phyloP scores from a whole-genome alignment of 495 filamentous ascomycete genomes.

The Tuber microsphaerosporum region DNA sequence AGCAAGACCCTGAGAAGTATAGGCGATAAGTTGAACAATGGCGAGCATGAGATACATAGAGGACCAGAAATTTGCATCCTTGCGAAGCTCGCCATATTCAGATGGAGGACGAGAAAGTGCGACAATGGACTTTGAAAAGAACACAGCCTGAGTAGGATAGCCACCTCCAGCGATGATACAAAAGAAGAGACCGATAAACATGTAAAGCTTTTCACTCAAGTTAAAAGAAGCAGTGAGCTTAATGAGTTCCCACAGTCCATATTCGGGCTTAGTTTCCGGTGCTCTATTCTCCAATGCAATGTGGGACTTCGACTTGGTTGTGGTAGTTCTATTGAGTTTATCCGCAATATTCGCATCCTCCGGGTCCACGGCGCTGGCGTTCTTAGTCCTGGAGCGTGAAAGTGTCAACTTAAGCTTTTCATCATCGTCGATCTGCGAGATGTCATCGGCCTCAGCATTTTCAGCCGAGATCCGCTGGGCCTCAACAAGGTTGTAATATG shows the following conservation, averaged over 20 bases:
- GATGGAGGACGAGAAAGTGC: constrained; percentile 52
- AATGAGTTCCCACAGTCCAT: constrained; percentile 75
- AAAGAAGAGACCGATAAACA: constrained; percentile 70
- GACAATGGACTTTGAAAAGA: constrained; percentile 82
- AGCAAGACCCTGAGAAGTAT: constrained; percentile 59
- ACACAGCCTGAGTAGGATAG: constrained; percentile 79
- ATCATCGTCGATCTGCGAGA: constrained; percentile 48
- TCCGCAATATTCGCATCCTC: constrained; percentile 52
- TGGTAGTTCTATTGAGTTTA: constrained; percentile 57
- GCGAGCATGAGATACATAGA: constrained; percentile 95
- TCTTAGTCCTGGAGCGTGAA: constrained; percentile 28
- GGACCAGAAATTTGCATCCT: constrained; percentile 78
- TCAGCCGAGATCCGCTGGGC: constrained; percentile 69
- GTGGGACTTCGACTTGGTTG: constrained; percentile 63
- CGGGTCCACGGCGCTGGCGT: constrained; percentile 48
- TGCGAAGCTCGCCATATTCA: constrained; percentile 51
- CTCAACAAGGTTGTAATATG: constrained; percentile 71
- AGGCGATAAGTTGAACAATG: constrained; percentile 64
- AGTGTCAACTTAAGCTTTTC: constrained; percentile 48
- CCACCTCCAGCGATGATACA: constrained; percentile 74
- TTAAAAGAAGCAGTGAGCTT: constrained; percentile 82
- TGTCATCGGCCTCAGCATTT: constrained; percentile 44
- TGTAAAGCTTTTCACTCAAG: constrained; percentile 59
- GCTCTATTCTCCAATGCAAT: constrained; percentile 54
- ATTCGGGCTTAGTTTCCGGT: constrained; percentile 49